Evolutionary conservation across 768 basidiomycete genomes (phyloP).

Genomic region (Lactarius deliciosus): DNA sequence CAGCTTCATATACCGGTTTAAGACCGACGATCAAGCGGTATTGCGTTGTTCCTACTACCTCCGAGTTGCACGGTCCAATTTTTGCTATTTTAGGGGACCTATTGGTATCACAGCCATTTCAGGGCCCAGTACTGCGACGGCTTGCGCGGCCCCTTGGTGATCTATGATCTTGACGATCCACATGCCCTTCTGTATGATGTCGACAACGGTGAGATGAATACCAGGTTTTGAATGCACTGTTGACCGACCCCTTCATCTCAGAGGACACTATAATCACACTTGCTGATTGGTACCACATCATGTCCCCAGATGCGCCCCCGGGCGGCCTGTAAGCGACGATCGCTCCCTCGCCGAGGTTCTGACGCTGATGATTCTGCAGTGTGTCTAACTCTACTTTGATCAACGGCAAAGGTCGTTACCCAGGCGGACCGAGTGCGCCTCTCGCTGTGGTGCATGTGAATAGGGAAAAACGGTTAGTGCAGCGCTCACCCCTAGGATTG

Average conservation of each 20-base stretch:
- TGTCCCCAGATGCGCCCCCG: neutral
- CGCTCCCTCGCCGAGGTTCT: neutral
- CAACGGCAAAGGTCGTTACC: conserved; percentile 27
- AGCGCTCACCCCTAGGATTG: neutral
- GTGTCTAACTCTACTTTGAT: conserved; percentile 27
- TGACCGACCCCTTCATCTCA: neutral
- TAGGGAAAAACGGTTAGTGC: conserved; percentile 12
- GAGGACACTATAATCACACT: conserved; percentile 32
- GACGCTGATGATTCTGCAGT: conserved; percentile 12
- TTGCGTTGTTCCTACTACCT: no score
- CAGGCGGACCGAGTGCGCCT: conserved; percentile 10
- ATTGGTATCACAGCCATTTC: conserved; percentile 40
- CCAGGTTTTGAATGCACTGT: neutral
- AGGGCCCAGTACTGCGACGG: conserved; percentile 42
- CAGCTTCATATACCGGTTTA: conserved; percentile 46
- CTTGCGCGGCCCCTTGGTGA: conserved; percentile 33
- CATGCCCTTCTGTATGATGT: conserved; percentile 31
- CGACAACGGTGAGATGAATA: conserved; percentile 30
- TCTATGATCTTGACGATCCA: conserved; percentile 35
- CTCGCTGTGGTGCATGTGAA: conserved; percentile 24
- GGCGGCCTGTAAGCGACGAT: neutral
- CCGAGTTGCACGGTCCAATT: no score
- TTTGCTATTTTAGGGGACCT: conserved; percentile 28
- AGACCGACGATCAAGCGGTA: conserved; percentile 37
- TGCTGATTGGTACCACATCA: conserved; percentile 32